These are phyloP conservation scores for Wallacemonas collosoma DNA, from an alignment of 208 protist species.

Conservation along the genomic window DNA sequence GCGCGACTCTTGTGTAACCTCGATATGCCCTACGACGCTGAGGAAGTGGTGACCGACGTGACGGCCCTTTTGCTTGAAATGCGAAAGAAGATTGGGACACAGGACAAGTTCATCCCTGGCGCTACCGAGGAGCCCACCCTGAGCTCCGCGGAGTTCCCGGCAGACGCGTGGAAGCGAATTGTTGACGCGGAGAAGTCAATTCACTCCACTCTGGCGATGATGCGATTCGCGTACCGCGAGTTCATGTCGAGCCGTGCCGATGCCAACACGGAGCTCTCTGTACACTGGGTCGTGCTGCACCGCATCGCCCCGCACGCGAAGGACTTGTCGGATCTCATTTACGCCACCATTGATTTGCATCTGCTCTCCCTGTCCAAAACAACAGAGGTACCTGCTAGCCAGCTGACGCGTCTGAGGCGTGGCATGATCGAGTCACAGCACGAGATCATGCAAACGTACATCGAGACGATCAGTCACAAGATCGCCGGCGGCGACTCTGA, in stretches of 20 bases:
- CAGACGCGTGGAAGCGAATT: constrained; percentile 69
- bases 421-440: constrained; percentile 81
- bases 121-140: constrained; percentile 85
- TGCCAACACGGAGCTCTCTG: constrained; percentile 56
- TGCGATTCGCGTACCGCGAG: constrained; percentile 83
- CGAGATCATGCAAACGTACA: constrained; percentile 83
- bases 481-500: constrained; percentile 48
- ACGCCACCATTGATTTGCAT: constrained; percentile 80
- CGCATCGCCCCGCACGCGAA: constrained; percentile 80
- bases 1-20: constrained; percentile 83
- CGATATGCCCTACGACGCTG: constrained; percentile 81
- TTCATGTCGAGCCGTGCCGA: constrained; percentile 86
- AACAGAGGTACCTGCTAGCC: constrained; percentile 71
- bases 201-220: constrained; percentile 77
- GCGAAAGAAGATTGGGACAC: constrained; percentile 62
- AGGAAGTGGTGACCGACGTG: constrained; percentile 65
- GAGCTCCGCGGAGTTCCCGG: constrained; percentile 76
- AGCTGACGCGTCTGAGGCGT: constrained; percentile 76
- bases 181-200: constrained; percentile 73
- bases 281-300: constrained; percentile 91
- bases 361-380: constrained; percentile 78
- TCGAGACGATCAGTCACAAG: constrained; percentile 77
- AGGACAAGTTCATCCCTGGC: constrained; percentile 70
- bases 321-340: constrained; percentile 85
- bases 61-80: constrained; percentile 75